A percentile compares a stretch with the other conserved stretches of the same genome.
These are phyloP conservation scores for Leccinum variicolor DNA, from an alignment of 768 basidiomycete genomes.

Conservation along the genomic window DNA sequence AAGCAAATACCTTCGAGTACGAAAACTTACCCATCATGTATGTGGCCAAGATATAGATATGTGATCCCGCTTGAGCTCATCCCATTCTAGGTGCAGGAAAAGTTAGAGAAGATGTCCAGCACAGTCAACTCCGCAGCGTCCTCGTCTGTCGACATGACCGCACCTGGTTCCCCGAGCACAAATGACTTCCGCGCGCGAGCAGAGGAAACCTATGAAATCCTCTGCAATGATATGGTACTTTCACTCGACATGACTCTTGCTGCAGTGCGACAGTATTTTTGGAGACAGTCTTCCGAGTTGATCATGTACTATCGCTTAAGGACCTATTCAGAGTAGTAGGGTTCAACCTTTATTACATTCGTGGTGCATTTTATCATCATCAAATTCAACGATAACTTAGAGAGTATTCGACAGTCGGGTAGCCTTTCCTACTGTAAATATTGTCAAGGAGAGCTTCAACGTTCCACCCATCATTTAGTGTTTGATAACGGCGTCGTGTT, in stretches of 20 bases:
- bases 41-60: constrained; percentile 28
- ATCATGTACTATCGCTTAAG: constrained; percentile 72
- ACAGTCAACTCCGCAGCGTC: constrained; percentile 30
- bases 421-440: background rate
- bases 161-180: constrained; percentile 25
- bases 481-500: background rate
- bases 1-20: constrained; percentile 77
- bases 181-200: constrained; percentile 31
- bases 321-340: constrained; percentile 5
- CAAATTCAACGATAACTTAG: constrained; percentile 16
- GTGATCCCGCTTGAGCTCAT: constrained; percentile 4
- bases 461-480: background rate
- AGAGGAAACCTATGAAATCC: constrained; percentile 80
- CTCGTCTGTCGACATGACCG: constrained; percentile 39
- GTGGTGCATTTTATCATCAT: background rate
- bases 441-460: background rate
- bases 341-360: background rate
- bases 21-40: constrained; percentile 83
- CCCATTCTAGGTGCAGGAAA: constrained; percentile 70
- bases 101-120: constrained; percentile 56
- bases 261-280: constrained; percentile 85
- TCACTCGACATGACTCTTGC: constrained; percentile 89
- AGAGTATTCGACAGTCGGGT: constrained; percentile 17
- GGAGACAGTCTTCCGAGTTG: constrained; percentile 73
- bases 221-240: constrained; percentile 83